Base-by-base conservation (phyloP, 495 filamentous ascomycete genomes). In the Ramalina intermedia region DNA sequence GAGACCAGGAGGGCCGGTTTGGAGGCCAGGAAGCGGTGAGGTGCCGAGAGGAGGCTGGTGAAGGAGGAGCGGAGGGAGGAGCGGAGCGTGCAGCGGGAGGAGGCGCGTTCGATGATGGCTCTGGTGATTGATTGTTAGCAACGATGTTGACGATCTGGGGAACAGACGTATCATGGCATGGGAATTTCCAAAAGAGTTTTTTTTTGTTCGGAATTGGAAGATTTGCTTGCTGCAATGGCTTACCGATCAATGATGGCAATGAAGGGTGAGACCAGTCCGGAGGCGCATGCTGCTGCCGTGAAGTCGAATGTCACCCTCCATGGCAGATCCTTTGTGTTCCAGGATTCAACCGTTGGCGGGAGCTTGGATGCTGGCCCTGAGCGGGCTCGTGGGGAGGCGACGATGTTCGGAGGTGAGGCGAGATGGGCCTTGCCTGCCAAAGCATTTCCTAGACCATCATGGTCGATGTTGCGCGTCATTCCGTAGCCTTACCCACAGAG, bases 21-120 rank as follows among this genome's bases (percentile, higher is more conserved):
- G 45, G 83, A 82, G 64, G 82, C 66, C 61, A 96, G 63, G 69
- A 91, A 79, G 39, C 56, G 59, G 51, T 78, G 76, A 0, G 90
- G 90, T n/a, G 72, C 71, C 21, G 69, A 58, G 54, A 93, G 38
- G 57, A 95, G 75, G 27, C 73, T 70, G 7, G 58, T 63, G 45
- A 91, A 61, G 35, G 82, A 83, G 54, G 63, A 60, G 48, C 70
- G 73, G 56, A 94, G 67, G 41, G 84, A 89, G 42, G 67, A 61
- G 41, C 65, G 63, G 50, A 96, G 79, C n/a, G 82, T 73, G 53
- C 74, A 73, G 48, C 81, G 77, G 55, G 87, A 89, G 38, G 86
- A 87, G 14, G 90, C 85, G 68, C 95, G 94, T 66, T 96, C 88
- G 66, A 96, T 94, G 58, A 98, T 94, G 11, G 80, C 85, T 46